Base-by-base conservation (phyloP, 257 asterid genomes). In the Gentiana straminea region DNA sequence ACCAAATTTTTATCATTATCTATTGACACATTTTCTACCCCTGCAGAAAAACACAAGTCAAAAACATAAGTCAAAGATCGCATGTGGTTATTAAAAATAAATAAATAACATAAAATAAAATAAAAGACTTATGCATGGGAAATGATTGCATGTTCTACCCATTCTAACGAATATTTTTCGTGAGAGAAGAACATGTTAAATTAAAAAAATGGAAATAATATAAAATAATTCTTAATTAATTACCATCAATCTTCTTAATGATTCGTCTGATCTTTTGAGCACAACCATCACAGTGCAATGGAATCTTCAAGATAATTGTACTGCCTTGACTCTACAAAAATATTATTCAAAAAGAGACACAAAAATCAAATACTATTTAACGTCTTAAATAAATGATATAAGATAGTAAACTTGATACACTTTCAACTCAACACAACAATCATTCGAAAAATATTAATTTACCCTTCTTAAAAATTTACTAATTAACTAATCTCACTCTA, bases 271-370 rank as follows among this genome's bases (percentile, higher is more conserved):
- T 86, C 68, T 90, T 90, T 35, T 74, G 75, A 3, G 94, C 94
- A 56, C 97, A 90, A 55, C 91, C 97, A 58, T 90, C 94, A 53
- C 97, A 90, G 77, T 90, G 97, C 47, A 90, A 74, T 48, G 58
- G 76, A 67, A 82, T 84, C 77, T 84, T 86, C 81, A 90, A 72
- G 53, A 70, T 74, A 68, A 84, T 89, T 5, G 86, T 73, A 49
- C 67, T 78, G 57, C 66, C 72, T 57, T 62, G 80, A 36, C 75
- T 75, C 92, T 87, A 71, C 62, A 73, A 49, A 38, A 61, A 24
- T 24, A 24, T 24, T 24, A 24, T 24, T 24, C 24, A 24, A 24
- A 24, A 24, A 0, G 24, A 24, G 24, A 24, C 24, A 24, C 24
- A 0, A 24, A 24, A 24, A 24, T 24, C 24, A 24, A 24, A 24